Evolutionary conservation across 192 early-diverging fungal genomes (phyloP).

Genomic region (Coemansia reversa): DNA sequence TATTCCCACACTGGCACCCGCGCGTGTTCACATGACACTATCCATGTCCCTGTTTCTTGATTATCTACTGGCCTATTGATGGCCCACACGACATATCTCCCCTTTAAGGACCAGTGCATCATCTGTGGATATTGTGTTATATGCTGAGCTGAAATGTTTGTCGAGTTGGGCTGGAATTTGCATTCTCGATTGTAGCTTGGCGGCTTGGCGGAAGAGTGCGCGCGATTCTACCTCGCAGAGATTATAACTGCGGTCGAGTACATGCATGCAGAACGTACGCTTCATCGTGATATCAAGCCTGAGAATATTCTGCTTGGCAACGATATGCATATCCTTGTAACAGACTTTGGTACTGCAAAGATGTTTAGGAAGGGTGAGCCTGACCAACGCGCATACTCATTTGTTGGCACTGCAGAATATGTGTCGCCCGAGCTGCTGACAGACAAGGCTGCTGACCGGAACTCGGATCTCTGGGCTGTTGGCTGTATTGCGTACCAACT

Average conservation of each 20-base stretch:
- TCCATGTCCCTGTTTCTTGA: conserved; percentile 3
- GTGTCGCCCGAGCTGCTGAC: conserved; percentile 94
- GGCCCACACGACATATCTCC: too few relatives aligned
- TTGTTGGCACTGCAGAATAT: conserved; percentile 99
- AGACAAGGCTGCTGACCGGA: conserved; percentile 78
- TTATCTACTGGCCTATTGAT: conserved; percentile 6
- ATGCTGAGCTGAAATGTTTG: conserved; percentile 4
- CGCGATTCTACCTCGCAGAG: conserved; percentile 86
- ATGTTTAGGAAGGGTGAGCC: conserved; percentile 39
- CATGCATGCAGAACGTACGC: conserved; percentile 79
- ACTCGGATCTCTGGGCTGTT: conserved; percentile 80
- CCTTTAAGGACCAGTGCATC: too few relatives aligned
- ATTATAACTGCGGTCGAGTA: conserved; percentile 84
- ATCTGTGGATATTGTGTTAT: too few relatives aligned
- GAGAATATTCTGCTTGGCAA: conserved; percentile 89
- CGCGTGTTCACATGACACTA: too few relatives aligned
- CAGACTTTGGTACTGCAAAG: conserved; percentile 94
- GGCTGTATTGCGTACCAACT: conserved; percentile 94
- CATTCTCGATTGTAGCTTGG: conserved; percentile 58
- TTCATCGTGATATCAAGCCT: conserved; percentile 96
- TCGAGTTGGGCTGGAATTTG: not conserved
- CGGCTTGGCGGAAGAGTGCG: conserved; percentile 58
- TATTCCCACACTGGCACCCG: conserved; percentile 2
- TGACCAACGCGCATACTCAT: conserved; percentile 70
- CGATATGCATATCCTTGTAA: conserved; percentile 90